Percentiles rank a stretch among this genome's conserved stretches.
phyloP scores from a whole-genome alignment of 2,329 filamentous ascomycete genomes.

The Fusarium sp. region DNA sequence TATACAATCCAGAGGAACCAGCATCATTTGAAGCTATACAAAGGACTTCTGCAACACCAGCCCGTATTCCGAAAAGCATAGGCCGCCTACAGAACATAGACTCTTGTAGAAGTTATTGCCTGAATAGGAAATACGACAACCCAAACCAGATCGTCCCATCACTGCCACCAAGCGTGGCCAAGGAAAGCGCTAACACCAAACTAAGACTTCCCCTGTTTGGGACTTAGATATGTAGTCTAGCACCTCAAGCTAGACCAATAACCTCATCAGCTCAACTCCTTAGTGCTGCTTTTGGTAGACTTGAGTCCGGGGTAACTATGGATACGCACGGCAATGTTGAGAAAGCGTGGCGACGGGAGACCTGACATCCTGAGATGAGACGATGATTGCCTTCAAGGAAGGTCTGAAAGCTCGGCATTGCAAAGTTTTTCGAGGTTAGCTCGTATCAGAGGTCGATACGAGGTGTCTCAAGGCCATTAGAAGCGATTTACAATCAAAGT shows the following conservation, averaged over 20 bases:
- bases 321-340: not conserved
- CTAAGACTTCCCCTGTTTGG: not conserved
- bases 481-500: not conserved
- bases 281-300: no score
- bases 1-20: no score
- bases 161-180: not conserved
- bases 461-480: not conserved
- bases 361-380: not conserved
- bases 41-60: not conserved
- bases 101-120: not conserved
- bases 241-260: no score
- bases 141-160: accelerated
- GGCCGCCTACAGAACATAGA: no score
- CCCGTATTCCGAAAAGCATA: not conserved
- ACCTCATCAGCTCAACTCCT: no score
- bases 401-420: no score
- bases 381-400: not conserved
- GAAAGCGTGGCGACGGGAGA: accelerated
- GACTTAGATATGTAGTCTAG: no score
- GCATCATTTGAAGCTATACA: not conserved
- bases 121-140: not conserved
- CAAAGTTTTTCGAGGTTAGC: accelerated
- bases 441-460: not conserved
- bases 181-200: not conserved
- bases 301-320: no score